These are phyloP conservation scores for Magnaporthiopsis rhizophila DNA, from an alignment of 2,329 filamentous ascomycete species.

Conservation along the genomic window DNA sequence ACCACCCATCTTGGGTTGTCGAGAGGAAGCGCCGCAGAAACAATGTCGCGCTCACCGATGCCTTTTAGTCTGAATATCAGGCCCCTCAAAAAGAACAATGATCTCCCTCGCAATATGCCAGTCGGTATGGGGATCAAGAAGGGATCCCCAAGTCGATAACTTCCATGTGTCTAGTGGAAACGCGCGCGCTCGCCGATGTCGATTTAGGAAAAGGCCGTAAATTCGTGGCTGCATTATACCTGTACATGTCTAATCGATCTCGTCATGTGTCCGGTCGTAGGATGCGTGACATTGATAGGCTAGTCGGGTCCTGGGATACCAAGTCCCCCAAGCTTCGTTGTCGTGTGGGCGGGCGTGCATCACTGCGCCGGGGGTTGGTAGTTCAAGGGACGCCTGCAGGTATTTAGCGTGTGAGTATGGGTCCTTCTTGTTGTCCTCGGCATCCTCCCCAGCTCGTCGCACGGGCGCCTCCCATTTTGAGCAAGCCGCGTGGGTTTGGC, in stretches of 20 bases:
- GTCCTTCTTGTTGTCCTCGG: background rate
- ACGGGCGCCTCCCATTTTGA: background rate
- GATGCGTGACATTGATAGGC: background rate
- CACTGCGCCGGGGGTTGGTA: conserved; percentile 62
- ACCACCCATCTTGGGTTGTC: background rate
- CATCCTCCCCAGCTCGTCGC: background rate
- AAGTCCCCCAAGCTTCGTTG: background rate
- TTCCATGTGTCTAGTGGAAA: conserved; percentile 3
- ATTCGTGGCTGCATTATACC: conserved; percentile 11
- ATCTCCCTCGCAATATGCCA: conserved; percentile 1
- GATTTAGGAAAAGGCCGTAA: conserved; percentile 7
- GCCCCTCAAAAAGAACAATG: background rate
- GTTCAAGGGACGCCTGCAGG: conserved; percentile 71
- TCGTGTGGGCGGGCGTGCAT: conserved; percentile 14
- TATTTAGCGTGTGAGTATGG: conserved; percentile 1
- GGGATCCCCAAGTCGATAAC: background rate
- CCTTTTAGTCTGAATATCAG: background rate
- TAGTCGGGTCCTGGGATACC: background rate
- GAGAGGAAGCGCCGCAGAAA: background rate
- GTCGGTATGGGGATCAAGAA: background rate
- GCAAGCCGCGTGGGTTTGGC: conserved; percentile 2
- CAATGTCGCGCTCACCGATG: background rate
- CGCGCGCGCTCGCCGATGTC: background rate
- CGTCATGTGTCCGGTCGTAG: conserved; percentile 4
- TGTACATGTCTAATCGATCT: conserved; percentile 9